Evolutionary conservation across 1,284 basidiomycete genomes (phyloP).

Genomic region (Marasmius fiardii): DNA sequence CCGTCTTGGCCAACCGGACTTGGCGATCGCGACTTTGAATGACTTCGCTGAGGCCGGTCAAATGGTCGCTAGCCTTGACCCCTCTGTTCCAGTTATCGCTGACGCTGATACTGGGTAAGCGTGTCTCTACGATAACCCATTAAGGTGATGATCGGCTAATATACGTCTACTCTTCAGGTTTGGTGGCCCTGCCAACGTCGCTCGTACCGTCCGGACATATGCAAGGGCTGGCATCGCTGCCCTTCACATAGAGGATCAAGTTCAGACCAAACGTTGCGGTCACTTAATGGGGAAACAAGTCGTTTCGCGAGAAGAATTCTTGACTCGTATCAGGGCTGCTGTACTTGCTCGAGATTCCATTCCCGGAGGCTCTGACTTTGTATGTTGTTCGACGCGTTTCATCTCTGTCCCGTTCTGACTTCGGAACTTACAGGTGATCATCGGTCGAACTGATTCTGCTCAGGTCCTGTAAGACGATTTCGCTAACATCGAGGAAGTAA

Average conservation of each 20-base stretch:
- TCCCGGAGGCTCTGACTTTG: slow-evolving; percentile 71
- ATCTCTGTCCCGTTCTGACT: background rate
- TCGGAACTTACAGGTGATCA: slow-evolving; percentile 52
- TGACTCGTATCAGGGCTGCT: too few species aligned
- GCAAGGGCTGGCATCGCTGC: slow-evolving; percentile 72
- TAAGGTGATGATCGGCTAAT: background rate
- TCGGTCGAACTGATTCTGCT: slow-evolving; percentile 80
- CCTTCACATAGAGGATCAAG: too few species aligned
- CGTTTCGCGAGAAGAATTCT: too few species aligned
- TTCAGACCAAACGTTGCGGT: too few species aligned
- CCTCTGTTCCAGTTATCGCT: too few species aligned
- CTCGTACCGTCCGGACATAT: slow-evolving; percentile 74
- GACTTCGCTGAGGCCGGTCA: slow-evolving; percentile 67
- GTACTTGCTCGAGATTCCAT: slow-evolving; percentile 69
- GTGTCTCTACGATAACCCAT: background rate
- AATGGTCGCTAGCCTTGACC: slow-evolving; percentile 66
- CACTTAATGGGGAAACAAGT: too few species aligned
- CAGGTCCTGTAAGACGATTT: slow-evolving; percentile 51
- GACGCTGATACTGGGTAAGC: slow-evolving; percentile 75
- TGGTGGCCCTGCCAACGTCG: slow-evolving; percentile 75
- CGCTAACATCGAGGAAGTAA: slow-evolving; percentile 82
- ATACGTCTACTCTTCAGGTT: slow-evolving; percentile 40
- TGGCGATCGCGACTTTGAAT: slow-evolving; percentile 76
- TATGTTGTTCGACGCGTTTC: slow-evolving; percentile 19
- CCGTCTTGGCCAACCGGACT: slow-evolving; percentile 74